phyloP scores from a whole-genome alignment of 1,284 basidiomycete genomes.

The Fomitiporia mediterranea region DNA sequence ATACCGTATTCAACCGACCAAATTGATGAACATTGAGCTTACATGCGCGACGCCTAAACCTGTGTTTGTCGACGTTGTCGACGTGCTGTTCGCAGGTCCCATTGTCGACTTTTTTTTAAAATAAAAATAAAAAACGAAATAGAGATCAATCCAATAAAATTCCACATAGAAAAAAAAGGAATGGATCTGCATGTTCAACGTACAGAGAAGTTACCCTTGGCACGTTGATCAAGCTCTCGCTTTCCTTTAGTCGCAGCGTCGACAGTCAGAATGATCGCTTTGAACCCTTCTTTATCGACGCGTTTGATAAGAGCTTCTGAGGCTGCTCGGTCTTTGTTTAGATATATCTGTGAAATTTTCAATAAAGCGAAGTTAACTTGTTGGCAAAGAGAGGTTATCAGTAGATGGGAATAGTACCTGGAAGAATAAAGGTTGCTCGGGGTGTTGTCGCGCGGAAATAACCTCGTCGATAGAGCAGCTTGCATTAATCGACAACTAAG shows the following conservation, averaged over 20 bases:
- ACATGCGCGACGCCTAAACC: conserved; percentile 41
- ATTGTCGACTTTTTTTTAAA: too few species aligned
- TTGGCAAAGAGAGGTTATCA: not conserved
- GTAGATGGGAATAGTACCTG: conserved; percentile 28
- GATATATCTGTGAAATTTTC: conserved; percentile 39
- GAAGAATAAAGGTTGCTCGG: conserved; percentile 47
- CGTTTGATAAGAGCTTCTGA: conserved; percentile 49
- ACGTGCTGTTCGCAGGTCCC: conserved; percentile 49
- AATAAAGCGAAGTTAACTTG: not conserved
- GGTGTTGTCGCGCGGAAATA: conserved; percentile 40
- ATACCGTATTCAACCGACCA: not conserved
- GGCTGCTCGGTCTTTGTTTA: conserved; percentile 51
- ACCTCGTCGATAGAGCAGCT: conserved; percentile 55
- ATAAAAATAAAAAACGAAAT: not conserved
- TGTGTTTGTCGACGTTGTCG: conserved; percentile 32
- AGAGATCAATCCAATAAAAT: too few species aligned
- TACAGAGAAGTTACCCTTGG: conserved; percentile 25
- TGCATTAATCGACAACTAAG: conserved; percentile 47
- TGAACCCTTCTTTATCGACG: conserved; percentile 49
- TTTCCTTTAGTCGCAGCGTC: conserved; percentile 64
- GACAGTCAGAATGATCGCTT: conserved; percentile 52
- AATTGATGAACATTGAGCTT: conserved; percentile 15
- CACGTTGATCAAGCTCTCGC: conserved; percentile 42
- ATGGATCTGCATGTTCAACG: too few species aligned
- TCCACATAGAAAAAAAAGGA: too few species aligned